These are phyloP conservation scores for Rhodotorula graminis DNA, from an alignment of 768 basidiomycete species.

Conservation along the genomic window DNA sequence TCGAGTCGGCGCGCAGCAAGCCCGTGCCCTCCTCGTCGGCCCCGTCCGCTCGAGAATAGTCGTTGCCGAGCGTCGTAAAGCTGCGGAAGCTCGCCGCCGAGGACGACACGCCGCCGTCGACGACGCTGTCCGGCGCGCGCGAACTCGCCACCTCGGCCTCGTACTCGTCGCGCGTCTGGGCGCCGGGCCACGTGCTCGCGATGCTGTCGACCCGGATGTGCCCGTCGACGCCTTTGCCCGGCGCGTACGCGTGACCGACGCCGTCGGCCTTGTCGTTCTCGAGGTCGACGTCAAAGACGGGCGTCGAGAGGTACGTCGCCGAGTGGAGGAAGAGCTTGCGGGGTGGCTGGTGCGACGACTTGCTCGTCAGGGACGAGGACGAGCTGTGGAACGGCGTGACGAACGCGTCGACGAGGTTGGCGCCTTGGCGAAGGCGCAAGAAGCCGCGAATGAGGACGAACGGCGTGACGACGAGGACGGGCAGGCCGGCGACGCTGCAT, in stretches of 20 bases:
- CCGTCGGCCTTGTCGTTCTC: not conserved
- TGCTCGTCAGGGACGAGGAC: not conserved
- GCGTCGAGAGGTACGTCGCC: slow-evolving; percentile 8
- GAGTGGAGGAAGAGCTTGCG: slow-evolving; percentile 22
- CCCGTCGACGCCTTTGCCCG: not conserved
- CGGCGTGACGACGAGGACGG: slow-evolving; percentile 8
- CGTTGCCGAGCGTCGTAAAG: not conserved
- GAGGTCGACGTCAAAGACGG: not conserved
- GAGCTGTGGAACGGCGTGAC: slow-evolving; percentile 3
- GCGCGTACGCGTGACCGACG: slow-evolving; percentile 3
- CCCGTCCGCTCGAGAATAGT: not conserved
- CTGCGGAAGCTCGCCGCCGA: not conserved
- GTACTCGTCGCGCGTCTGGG: slow-evolving; percentile 27
- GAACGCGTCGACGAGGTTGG: slow-evolving; percentile 18
- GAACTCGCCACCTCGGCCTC: slow-evolving; percentile 5
- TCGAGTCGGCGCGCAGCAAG: not conserved
- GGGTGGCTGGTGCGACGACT: not conserved
- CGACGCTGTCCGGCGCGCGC: not conserved
- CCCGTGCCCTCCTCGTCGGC: not conserved
- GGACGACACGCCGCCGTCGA: not conserved
- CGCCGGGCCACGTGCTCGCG: slow-evolving; percentile 10
- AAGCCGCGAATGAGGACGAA: slow-evolving; percentile 18
- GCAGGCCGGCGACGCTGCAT: slow-evolving; percentile 16
- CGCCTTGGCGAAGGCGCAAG: slow-evolving; percentile 5
- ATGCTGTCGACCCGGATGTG: not conserved